Evolutionary conservation across 108 stramenopile genomes (phyloP).

Genomic region (Skeletonema grethae): DNA sequence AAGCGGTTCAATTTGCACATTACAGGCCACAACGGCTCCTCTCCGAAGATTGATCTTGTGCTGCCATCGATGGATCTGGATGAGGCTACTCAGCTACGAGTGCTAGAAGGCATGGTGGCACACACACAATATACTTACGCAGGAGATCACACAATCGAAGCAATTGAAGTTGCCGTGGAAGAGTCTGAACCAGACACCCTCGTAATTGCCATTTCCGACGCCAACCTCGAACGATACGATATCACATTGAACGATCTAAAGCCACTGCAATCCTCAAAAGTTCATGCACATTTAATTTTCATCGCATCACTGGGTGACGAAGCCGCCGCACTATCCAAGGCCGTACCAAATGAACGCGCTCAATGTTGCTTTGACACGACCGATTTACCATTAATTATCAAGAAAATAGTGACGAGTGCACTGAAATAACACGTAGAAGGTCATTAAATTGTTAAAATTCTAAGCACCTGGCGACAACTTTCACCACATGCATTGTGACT

Average conservation of each 20-base stretch:
- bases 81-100: conserved; percentile 59
- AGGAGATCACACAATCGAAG: conserved; percentile 88
- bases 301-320: conserved; percentile 76
- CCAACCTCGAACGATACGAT: conserved; percentile 85
- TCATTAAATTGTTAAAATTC: not conserved
- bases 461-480: not conserved
- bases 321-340: conserved; percentile 46
- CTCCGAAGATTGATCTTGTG: conserved; percentile 61
- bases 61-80: conserved; percentile 56
- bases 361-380: conserved; percentile 64
- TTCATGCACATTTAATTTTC: conserved; percentile 67
- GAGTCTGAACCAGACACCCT: conserved; percentile 45
- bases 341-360: conserved; percentile 62
- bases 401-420: conserved; percentile 57
- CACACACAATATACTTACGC: conserved; percentile 85
- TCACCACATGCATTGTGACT: not conserved
- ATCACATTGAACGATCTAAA: conserved; percentile 63
- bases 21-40: conserved; percentile 78
- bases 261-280: conserved; percentile 46
- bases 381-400: conserved; percentile 63
- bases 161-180: conserved; percentile 69
- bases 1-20: conserved; percentile 68
- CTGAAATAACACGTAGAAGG: conserved; percentile 12
- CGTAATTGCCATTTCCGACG: conserved; percentile 84
- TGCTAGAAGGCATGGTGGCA: conserved; percentile 87